Evolutionary conservation across 2,329 filamentous ascomycete genomes (phyloP).

Genomic region (Colletotrichum echinochloae): DNA sequence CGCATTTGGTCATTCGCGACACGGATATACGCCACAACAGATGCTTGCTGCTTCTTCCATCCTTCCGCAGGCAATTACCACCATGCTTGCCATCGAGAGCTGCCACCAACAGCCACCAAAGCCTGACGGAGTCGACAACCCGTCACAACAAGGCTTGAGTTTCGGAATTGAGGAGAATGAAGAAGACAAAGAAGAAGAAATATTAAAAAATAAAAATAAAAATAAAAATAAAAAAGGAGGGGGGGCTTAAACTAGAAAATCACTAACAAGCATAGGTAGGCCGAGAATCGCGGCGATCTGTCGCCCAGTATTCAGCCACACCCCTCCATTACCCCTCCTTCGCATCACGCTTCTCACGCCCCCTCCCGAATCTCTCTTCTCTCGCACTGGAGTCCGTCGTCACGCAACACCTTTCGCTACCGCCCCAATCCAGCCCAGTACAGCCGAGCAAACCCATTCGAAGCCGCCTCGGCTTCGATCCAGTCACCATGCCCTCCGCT

Average conservation of each 20-base stretch:
- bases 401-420: constrained; percentile 7
- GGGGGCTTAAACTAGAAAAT: background rate
- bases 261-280: background rate
- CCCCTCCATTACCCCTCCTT: constrained; percentile 19
- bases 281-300: constrained; percentile 18
- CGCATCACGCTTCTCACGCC: constrained; percentile 14
- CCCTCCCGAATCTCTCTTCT: background rate
- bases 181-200: background rate
- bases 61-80: background rate
- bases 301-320: constrained; percentile 11
- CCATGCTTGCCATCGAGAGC: background rate
- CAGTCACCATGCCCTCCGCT: constrained; percentile 16
- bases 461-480: constrained; percentile 1
- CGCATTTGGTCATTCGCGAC: background rate
- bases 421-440: constrained; percentile 28
- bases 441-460: constrained; percentile 34
- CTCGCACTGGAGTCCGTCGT: constrained; percentile 12
- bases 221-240: too few species aligned
- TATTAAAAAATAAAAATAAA: background rate
- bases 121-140: background rate
- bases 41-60: background rate
- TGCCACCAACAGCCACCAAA: constrained; percentile 8
- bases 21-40: background rate
- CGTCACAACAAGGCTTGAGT: background rate
- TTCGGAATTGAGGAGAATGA: background rate